phyloP scores from a whole-genome alignment of 257 asterid genomes.

The Scutellaria minor region DNA sequence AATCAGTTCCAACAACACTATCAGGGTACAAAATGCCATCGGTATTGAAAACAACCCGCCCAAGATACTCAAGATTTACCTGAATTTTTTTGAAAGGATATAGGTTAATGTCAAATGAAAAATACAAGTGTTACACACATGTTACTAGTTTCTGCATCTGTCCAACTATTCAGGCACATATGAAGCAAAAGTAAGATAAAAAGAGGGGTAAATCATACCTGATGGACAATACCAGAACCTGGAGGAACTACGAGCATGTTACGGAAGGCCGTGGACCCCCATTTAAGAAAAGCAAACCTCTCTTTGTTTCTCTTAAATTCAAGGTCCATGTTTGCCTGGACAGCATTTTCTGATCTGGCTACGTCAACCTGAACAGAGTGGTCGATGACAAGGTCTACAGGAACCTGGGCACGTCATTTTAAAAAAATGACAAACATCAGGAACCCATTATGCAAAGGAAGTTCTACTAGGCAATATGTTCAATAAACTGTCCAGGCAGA shows the following conservation, averaged over 20 bases:
- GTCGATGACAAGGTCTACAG: conserved; percentile 94
- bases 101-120: conserved; percentile 2
- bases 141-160: conserved; percentile 3
- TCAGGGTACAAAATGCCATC: conserved; percentile 85
- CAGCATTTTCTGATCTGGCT: conserved; percentile 88
- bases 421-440: conserved; percentile 17
- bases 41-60: conserved; percentile 86
- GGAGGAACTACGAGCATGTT: conserved; percentile 98
- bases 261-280: conserved; percentile 90
- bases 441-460: background rate
- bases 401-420: conserved; percentile 60
- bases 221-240: conserved; percentile 97
- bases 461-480: background rate
- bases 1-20: conserved; percentile 94
- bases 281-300: conserved; percentile 91
- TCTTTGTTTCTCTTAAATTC: conserved; percentile 87
- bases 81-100: conserved; percentile 34
- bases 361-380: conserved; percentile 97
- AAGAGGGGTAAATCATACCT: conserved; percentile 49
- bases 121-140: background rate
- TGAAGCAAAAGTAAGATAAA: conserved; percentile 25
- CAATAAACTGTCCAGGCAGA: background rate
- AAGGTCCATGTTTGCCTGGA: conserved; percentile 88
- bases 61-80: conserved; percentile 97
- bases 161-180: conserved; percentile 5